Conservation (phyloP, 2,329 filamentous ascomycete genomes). For the Penicillium sp. region DNA sequence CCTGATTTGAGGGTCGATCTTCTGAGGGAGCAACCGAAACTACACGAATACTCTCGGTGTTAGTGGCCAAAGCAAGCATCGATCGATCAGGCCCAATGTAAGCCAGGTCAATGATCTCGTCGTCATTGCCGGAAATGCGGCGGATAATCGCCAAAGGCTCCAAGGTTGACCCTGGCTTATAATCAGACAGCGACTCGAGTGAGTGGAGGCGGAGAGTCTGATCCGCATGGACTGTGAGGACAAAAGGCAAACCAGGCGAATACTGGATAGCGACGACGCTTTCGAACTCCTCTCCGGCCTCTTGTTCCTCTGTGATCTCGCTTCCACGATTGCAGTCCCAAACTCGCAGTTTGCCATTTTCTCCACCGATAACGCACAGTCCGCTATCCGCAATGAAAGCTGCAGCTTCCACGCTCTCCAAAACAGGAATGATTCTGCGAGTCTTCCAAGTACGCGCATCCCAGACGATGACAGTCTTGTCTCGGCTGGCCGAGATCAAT, state of each 20-base stretch:
- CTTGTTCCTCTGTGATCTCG: constrained; percentile 76
- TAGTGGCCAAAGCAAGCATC: constrained; percentile 84
- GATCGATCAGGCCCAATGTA: constrained; percentile 79
- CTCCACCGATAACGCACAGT: constrained; percentile 78
- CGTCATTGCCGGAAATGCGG: constrained; percentile 91
- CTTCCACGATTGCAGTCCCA: constrained; percentile 76
- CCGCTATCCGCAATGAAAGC: constrained; percentile 72
- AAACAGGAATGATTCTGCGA: constrained; percentile 73
- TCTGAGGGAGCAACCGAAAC: constrained; percentile 61
- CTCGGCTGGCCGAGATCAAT: constrained; percentile 79
- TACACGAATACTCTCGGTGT: constrained; percentile 87
- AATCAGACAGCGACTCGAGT: constrained; percentile 35
- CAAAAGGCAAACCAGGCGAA: constrained; percentile 61
- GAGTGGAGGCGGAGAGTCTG: constrained; percentile 80
- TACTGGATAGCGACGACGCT: constrained; percentile 71
- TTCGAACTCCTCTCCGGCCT: constrained; percentile 57
- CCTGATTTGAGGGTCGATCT: constrained; percentile 31
- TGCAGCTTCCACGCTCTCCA: constrained; percentile 80
- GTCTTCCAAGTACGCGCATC: constrained; percentile 81
- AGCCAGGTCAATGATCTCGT: constrained; percentile 93
- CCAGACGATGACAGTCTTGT: constrained; percentile 94
- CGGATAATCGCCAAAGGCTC: constrained; percentile 62
- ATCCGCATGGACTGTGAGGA: constrained; percentile 82
- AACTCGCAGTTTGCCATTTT: constrained; percentile 75
- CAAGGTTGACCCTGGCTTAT: constrained; percentile 47